Evolutionary conservation across 805 yeast species (phyloP), one percentile per base, ranked within the genome.

Genomic region (Brettanomyces bruxellensis): DNA sequence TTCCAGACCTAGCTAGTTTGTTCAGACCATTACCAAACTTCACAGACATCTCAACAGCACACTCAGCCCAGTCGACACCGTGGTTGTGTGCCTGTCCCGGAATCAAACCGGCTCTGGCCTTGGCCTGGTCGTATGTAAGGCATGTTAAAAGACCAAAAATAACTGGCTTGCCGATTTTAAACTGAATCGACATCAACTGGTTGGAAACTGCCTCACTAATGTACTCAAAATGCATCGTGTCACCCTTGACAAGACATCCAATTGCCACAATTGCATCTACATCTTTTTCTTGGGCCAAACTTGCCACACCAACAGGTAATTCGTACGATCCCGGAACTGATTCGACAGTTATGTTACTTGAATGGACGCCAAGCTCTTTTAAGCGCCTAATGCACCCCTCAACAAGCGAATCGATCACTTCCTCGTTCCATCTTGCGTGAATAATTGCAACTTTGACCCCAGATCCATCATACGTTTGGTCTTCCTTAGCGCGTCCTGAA

Each of bases 41-140:
- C 13, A 60, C 44, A 4, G 78, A 83, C 98, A 93, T 91, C 70
- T 91, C 99, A 25, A 93, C 96, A 13, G 99, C 99, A 46, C 97
- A 96, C 34, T 95, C 90, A 55, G 95, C 99, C 99, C 99, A 91
- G 65, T 93, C 99, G 60, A 78, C 87, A 53, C 99, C 99, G 60
- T 93, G 99, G 71, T 91, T 91, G 18, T 18, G 18, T 18, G 18
- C 18, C 66, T 93, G 98, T 48, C 84, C 88, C 30, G 67, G 67
- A 37, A 72, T 64, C 51, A 91, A 69, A 25, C 98, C 99, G 11
- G 98, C 95, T 67, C 99, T 82, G 22, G 81, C 81, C 55, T 83
- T 76, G 12, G 98, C 99, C 70, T 93, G 99, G 58, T 85, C 90
- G 55, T 89, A 96, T 28, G 96, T 90, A 56, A 90, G 66, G 66